Evolutionary conservation across 2,329 filamentous ascomycete genomes (phyloP).

Genomic region (Aureobasidium lini): DNA sequence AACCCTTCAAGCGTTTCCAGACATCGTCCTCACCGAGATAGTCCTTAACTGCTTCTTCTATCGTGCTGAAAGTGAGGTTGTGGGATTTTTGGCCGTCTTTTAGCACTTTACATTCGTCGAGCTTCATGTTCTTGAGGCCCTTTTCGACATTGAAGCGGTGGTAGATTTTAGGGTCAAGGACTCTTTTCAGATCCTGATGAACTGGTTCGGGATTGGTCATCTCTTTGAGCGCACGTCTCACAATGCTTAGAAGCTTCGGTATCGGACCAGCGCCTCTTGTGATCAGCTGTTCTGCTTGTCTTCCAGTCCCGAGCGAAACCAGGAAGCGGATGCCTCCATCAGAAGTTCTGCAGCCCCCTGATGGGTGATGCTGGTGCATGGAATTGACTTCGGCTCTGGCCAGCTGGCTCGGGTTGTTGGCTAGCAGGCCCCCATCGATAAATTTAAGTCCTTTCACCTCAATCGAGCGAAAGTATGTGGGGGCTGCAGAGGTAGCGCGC

Average conservation of each 20-base stretch:
- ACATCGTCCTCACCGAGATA: not conserved
- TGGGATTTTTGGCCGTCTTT: not conserved
- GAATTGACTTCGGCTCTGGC: slow-evolving; percentile 32
- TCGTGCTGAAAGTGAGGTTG: not conserved
- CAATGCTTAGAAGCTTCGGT: not conserved
- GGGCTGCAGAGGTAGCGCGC: slow-evolving; percentile 27
- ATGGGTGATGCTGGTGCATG: slow-evolving; percentile 4
- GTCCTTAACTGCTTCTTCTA: not conserved
- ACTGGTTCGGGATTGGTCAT: slow-evolving; percentile 6
- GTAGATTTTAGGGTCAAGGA: not conserved
- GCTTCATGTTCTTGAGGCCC: not conserved
- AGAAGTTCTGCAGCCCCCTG: not conserved
- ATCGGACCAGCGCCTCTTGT: not conserved
- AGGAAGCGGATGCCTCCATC: slow-evolving; percentile 1
- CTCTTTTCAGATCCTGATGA: not conserved
- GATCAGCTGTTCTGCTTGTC: not conserved
- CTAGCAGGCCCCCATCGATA: slow-evolving; percentile 34
- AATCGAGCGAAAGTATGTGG: slow-evolving; percentile 29
- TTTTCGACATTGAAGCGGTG: slow-evolving; percentile 8
- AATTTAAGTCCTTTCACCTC: slow-evolving; percentile 26
- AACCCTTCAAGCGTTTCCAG: not conserved
- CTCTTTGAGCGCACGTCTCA: not conserved
- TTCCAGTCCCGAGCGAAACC: slow-evolving; percentile 11
- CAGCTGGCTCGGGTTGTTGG: slow-evolving; percentile 40
- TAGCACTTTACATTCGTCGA: not conserved